phyloP scores from a whole-genome alignment of 2,329 filamentous ascomycete genomes.

The Capronia americana region DNA sequence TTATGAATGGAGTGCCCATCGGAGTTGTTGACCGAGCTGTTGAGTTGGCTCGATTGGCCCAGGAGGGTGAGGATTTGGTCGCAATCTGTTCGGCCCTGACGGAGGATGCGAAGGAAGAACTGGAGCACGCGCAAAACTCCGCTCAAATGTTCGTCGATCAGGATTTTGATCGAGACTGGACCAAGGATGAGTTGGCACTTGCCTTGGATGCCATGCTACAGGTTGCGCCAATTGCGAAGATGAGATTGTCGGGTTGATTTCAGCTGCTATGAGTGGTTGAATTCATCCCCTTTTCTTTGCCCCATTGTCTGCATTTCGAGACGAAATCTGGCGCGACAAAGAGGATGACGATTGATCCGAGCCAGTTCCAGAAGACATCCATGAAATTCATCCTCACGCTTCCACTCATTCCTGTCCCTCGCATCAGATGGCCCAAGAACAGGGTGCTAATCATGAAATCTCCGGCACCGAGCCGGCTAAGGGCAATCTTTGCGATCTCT shows the following conservation, averaged over 20 bases:
- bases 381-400: conserved; percentile 58
- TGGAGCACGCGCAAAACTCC: conserved; percentile 66
- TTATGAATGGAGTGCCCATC: conserved; percentile 79
- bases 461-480: conserved; percentile 78
- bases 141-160: conserved; percentile 33
- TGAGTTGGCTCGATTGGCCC: conserved; percentile 70
- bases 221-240: conserved; percentile 1
- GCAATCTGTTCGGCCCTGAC: conserved; percentile 73
- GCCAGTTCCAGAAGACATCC: conserved; percentile 63
- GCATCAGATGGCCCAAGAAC: conserved; percentile 74
- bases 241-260: background rate
- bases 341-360: conserved; percentile 61
- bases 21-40: conserved; percentile 77
- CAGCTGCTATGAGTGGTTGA: conserved; percentile 21
- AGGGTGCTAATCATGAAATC: conserved; percentile 80
- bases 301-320: conserved; percentile 63
- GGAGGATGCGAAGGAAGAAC: conserved; percentile 65
- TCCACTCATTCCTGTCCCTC: conserved; percentile 63
- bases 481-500: conserved; percentile 72
- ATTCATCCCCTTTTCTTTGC: conserved; percentile 57
- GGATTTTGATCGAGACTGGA: conserved; percentile 31
- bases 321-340: conserved; percentile 65
- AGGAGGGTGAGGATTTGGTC: conserved; percentile 76
- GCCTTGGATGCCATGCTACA: conserved; percentile 28
- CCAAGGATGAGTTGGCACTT: conserved; percentile 21